Conservation (phyloP, 139 green algal genomes). For the Closterium sp. region DNA sequence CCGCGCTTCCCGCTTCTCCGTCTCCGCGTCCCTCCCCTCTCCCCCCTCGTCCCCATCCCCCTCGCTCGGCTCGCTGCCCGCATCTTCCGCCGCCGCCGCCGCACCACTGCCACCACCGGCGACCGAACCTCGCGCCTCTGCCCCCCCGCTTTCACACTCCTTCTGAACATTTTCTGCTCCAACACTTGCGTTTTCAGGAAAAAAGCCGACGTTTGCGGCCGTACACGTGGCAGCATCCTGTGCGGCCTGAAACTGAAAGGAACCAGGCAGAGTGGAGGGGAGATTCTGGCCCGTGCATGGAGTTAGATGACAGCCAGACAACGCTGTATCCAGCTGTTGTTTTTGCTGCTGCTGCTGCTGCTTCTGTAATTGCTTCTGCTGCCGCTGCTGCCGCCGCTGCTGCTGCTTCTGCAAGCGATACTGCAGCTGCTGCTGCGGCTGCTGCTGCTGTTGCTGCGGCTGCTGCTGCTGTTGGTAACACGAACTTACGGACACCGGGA, state of each 20-base stretch:
- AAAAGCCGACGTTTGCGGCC: background rate
- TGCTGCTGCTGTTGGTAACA: background rate
- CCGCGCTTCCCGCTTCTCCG: constrained; percentile 52
- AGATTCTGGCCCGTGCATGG: background rate
- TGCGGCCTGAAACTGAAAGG: background rate
- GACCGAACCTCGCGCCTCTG: background rate
- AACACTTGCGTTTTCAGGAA: background rate
- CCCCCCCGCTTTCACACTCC: background rate
- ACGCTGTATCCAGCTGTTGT: background rate
- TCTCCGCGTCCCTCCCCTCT: background rate
- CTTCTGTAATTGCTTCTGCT: background rate
- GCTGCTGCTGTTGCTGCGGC: background rate
- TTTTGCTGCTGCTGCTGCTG: background rate
- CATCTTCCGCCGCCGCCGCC: background rate
- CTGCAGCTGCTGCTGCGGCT: background rate
- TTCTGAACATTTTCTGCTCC: background rate
- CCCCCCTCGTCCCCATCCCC: background rate
- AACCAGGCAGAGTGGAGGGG: background rate
- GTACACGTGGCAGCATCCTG: background rate
- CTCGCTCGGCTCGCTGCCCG: background rate
- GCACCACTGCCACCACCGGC: background rate
- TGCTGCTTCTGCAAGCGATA: background rate
- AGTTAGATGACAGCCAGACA: background rate
- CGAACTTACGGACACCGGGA: background rate
- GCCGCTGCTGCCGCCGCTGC: background rate